Conservation (phyloP, 2,329 filamentous ascomycete genomes). For the Paecilomyces variotii region DNA sequence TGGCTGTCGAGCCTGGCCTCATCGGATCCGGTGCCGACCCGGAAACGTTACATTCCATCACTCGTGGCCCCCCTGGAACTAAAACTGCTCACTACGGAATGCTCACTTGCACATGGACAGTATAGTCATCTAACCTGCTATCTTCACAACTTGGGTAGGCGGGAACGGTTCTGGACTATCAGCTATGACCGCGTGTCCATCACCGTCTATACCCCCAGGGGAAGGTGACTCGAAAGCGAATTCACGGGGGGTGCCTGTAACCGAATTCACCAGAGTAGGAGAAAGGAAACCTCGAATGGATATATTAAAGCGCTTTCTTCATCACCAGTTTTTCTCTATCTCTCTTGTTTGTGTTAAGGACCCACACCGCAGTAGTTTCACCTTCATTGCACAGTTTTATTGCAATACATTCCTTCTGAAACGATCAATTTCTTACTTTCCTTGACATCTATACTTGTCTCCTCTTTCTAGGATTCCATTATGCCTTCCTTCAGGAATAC, state of each 20-base stretch:
- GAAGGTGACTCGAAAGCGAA: neutral
- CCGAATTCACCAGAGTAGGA: neutral
- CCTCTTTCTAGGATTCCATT: constrained; percentile 1
- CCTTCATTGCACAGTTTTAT: neutral
- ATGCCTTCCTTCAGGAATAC: constrained; percentile 21
- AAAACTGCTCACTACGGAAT: neutral
- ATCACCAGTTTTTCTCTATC: neutral
- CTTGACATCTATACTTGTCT: neutral
- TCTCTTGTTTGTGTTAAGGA: neutral
- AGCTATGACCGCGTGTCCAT: neutral
- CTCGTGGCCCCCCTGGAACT: neutral
- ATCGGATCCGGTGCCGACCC: neutral
- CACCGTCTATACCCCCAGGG: neutral
- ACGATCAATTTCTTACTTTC: neutral
- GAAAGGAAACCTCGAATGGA: neutral
- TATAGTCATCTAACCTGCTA: neutral
- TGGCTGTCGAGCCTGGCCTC: neutral
- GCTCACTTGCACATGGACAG: neutral
- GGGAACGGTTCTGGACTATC: neutral
- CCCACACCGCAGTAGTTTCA: neutral
- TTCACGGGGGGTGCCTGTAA: neutral
- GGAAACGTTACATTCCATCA: neutral
- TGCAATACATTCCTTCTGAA: neutral
- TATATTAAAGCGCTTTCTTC: neutral
- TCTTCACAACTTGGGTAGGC: neutral